These are phyloP conservation scores for Prinsepia uniflora DNA, from an alignment of 306 rosid genomes.

Conservation along the genomic window DNA sequence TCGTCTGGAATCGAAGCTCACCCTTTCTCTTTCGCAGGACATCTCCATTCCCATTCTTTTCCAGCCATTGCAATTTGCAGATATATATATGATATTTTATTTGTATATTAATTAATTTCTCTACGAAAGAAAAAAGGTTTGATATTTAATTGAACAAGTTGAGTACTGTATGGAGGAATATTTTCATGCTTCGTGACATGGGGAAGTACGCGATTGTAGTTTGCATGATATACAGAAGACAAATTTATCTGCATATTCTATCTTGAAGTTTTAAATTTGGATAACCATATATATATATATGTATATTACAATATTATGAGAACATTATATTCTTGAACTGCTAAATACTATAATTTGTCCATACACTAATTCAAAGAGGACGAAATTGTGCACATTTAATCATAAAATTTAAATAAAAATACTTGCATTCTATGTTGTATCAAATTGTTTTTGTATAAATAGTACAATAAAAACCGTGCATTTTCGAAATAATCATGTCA, in stretches of 20 bases:
- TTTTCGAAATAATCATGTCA: no score
- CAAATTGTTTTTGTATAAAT: no score
- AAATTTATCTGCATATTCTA: constrained; percentile 18
- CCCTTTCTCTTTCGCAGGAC: neutral
- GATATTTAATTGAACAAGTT: neutral
- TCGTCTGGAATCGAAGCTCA: constrained; percentile 9
- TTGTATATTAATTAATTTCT: neutral
- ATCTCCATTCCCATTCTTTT: neutral
- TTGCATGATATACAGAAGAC: neutral
- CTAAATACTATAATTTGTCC: no score
- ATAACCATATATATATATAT: constrained; percentile 6
- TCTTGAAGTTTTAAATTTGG: constrained; percentile 31
- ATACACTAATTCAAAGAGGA: no score
- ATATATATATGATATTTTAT: neutral
- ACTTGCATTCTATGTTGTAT: no score
- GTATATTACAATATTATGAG: no score
- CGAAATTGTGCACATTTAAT: no score
- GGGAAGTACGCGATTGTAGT: neutral
- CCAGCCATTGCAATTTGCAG: neutral
- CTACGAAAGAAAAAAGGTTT: neutral
- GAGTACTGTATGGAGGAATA: constrained; percentile 24
- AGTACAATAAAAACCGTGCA: no score
- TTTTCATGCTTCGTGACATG: constrained; percentile 22
- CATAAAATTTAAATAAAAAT: no score
- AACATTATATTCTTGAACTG: no score